Conservation (phyloP, 768 basidiomycete species). For the Kwoniella sp. region DNA sequence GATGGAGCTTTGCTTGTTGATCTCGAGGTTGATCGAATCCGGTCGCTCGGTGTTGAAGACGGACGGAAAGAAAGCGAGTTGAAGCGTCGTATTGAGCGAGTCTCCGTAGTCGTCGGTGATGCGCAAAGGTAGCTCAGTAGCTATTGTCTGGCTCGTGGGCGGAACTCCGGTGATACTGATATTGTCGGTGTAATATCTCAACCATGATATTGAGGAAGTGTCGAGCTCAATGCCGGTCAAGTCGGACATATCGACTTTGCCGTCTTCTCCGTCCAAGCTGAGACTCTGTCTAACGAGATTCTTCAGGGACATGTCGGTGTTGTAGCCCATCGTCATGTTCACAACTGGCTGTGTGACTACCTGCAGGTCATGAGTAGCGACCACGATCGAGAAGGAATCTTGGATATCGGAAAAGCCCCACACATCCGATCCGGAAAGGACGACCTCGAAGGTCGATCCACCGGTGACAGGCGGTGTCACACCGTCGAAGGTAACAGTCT, state of each 20-base stretch:
- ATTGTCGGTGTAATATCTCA: constrained; percentile 62
- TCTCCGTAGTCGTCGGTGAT: constrained; percentile 63
- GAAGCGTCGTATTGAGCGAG: constrained; percentile 65
- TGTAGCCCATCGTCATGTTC: constrained; percentile 66
- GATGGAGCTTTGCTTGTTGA: constrained; percentile 62
- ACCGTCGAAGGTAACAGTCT: constrained; percentile 75
- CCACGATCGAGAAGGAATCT: constrained; percentile 66
- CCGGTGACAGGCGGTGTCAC: constrained; percentile 63
- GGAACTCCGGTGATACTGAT: constrained; percentile 68
- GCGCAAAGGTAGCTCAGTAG: constrained; percentile 62
- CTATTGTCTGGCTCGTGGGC: constrained; percentile 53
- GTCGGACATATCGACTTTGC: constrained; percentile 67
- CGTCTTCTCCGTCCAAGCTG: constrained; percentile 61
- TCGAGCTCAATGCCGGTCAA: constrained; percentile 43
- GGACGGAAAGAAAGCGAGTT: constrained; percentile 71
- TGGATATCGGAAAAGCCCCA: constrained; percentile 69
- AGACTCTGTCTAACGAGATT: constrained; percentile 59
- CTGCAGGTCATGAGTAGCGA: constrained; percentile 70
- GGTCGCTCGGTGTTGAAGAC: constrained; percentile 66
- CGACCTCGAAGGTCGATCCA: constrained; percentile 60
- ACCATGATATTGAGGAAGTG: constrained; percentile 26
- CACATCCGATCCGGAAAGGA: constrained; percentile 71
- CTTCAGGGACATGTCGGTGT: constrained; percentile 61
- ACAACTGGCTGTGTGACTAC: constrained; percentile 63
- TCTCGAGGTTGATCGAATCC: constrained; percentile 62